Conservation (phyloP, 768 basidiomycete species). For the Leccinum disarticulatum region DNA sequence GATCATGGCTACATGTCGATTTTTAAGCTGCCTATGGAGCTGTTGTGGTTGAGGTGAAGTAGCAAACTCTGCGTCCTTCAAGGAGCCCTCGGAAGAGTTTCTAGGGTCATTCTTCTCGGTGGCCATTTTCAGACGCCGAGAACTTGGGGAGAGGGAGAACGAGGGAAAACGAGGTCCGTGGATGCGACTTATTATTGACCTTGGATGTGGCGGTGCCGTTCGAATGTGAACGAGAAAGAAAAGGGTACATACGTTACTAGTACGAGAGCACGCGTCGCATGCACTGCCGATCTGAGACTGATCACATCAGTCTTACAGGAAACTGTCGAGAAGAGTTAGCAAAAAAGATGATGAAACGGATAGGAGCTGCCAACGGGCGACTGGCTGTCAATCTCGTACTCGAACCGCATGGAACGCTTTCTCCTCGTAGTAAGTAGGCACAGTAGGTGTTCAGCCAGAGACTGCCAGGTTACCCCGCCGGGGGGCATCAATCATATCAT, state of each 20-base stretch:
- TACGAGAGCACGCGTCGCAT: background rate
- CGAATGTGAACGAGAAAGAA: background rate
- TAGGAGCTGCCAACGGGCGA: too few species aligned
- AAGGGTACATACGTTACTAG: background rate
- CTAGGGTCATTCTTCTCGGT: conserved; percentile 25
- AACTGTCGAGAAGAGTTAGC: background rate
- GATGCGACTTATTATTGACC: background rate
- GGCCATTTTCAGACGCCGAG: conserved; percentile 5
- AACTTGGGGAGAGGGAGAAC: background rate
- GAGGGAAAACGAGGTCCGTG: background rate
- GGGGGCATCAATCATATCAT: too few species aligned
- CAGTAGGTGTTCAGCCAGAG: background rate
- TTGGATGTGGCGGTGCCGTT: background rate
- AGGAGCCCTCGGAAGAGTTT: conserved; percentile 15
- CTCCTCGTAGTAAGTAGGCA: background rate
- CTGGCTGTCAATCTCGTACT: background rate
- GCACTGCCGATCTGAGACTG: background rate
- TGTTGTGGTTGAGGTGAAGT: background rate
- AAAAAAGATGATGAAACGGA: background rate
- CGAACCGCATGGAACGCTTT: background rate
- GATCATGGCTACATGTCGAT: conserved; percentile 82
- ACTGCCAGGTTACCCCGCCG: too few species aligned
- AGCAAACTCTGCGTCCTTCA: conserved; percentile 24
- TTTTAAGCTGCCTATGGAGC: conserved; percentile 66
- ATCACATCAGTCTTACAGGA: background rate